Base-by-base conservation (phyloP, 352 stramenopile species). In the Phytophthora citricola region DNA sequence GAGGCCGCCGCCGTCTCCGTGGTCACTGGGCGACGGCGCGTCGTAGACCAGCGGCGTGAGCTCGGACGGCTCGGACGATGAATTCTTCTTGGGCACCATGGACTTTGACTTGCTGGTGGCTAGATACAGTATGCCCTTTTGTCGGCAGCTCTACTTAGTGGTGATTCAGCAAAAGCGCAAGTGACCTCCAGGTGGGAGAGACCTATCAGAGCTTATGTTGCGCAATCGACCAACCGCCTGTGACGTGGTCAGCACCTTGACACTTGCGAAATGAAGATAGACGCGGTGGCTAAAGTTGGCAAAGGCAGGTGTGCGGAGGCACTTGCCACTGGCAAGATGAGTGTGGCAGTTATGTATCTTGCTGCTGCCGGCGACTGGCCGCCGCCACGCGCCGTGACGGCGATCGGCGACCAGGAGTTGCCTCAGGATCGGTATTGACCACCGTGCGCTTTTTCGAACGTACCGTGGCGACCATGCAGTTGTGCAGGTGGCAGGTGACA, bases 11-110 rank as follows among this genome's bases (percentile, higher is more conserved):
- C 51, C 43, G 41, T 63, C 46, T 20, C 57, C 47, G 36, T 44
- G 11, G 11, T 61, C 53, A 26, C 14, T 15, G 4, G 8, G 43
- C 5, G 22, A 14, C 9, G 34, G 46, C 31, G 44, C 41, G 44
- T 46, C 51, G 27, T 66, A 55, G 39, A 79, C 65, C 5, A 83
- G 59, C 59, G 71, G 72, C 39, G 75, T 83, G 40, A 51, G 59
- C 65, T 83, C 75, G 11, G 58, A 67, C 27, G 68, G 38, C n/a
- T 68, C 58, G 15, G 36, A 47, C 27, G 62, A 66, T 6, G 41
- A 32, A 47, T 78, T 71, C 29, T 64, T 51, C 69, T 69, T 73
- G 50, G 56, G 52, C 26, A 59, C 44, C 71, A 78, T 78, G 20
- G 43, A 32, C 1, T 15, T 50, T 41, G 32, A 41, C 32, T 41